phyloP scores from a whole-genome alignment of 176 grass and related monocot species.

The Hordeum vulgare region DNA sequence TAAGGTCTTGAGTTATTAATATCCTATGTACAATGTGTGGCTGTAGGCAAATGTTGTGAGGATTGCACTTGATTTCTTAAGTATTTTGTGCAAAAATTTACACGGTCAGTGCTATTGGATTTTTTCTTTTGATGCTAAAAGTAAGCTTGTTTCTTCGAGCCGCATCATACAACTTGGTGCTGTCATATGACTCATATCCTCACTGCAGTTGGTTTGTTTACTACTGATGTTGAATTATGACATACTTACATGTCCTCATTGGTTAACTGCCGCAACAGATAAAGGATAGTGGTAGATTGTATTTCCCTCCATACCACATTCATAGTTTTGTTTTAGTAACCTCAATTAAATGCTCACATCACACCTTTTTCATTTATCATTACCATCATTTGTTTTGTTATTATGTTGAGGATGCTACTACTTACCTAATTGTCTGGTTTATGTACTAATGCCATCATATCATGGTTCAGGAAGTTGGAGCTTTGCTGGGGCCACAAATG shows the following conservation, averaged over 20 bases:
- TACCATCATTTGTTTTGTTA: background rate
- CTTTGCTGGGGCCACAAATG: conserved; percentile 70
- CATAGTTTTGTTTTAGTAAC: background rate
- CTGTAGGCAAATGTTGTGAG: background rate
- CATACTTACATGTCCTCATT: background rate
- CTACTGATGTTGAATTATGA: background rate
- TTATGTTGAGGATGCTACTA: background rate
- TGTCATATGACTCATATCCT: background rate
- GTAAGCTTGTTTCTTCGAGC: background rate
- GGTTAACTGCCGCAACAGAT: background rate
- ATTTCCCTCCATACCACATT: background rate
- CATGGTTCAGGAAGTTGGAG: conserved; percentile 75
- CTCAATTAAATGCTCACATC: background rate
- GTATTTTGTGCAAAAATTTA: background rate
- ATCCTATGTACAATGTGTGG: background rate
- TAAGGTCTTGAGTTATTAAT: conserved; percentile 3
- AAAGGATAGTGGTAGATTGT: background rate
- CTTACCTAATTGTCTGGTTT: conserved; percentile 8
- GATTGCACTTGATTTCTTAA: background rate
- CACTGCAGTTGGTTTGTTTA: conserved; percentile 3
- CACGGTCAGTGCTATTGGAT: background rate
- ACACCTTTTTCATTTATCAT: background rate
- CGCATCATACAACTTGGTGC: background rate
- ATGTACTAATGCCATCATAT: conserved; percentile 10
- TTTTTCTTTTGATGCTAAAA: background rate